phyloP scores from a whole-genome alignment of 1,139 yeast genomes.

The Taphrina pruni region DNA sequence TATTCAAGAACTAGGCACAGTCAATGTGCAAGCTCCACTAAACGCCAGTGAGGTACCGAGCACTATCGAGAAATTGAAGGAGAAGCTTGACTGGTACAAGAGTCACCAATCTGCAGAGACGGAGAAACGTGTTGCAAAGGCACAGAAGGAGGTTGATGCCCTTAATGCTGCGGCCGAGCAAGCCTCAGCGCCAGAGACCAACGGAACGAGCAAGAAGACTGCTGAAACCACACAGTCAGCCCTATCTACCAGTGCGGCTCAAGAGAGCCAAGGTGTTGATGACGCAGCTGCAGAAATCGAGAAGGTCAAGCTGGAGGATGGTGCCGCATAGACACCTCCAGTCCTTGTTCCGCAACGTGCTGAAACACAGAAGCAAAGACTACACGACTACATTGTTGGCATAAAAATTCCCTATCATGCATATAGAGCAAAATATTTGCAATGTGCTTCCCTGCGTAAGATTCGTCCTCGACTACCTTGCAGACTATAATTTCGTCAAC shows the following conservation, averaged over 20 bases:
- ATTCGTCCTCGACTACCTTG: no score
- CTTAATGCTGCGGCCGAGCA: conserved; percentile 41
- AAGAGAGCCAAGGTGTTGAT: conserved; percentile 8
- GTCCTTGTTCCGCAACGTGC: no score
- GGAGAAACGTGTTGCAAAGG: conserved; percentile 53
- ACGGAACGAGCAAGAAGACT: conserved; percentile 10
- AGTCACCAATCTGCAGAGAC: conserved; percentile 84
- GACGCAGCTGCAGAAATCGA: conserved; percentile 16
- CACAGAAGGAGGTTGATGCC: conserved; percentile 47
- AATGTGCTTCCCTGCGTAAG: no score
- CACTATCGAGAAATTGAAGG: conserved; percentile 72
- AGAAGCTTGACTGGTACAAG: conserved; percentile 72
- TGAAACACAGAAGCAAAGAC: no score
- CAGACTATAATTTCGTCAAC: no score
- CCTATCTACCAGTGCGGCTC: conserved; percentile 10
- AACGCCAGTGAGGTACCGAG: conserved; percentile 72
- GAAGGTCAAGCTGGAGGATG: conserved; percentile 27
- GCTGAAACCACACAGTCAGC: conserved; percentile 15
- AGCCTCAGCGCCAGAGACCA: conserved; percentile 22
- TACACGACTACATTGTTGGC: no score
- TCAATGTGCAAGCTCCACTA: conserved; percentile 81
- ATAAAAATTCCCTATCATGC: no score
- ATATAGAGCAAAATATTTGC: no score
- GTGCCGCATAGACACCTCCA: neutral
- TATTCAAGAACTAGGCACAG: conserved; percentile 75